These are phyloP conservation scores for Lunularia cruciata DNA, from an alignment of 225 moss, liverwort and hornwort genomes.

Conservation along the genomic window DNA sequence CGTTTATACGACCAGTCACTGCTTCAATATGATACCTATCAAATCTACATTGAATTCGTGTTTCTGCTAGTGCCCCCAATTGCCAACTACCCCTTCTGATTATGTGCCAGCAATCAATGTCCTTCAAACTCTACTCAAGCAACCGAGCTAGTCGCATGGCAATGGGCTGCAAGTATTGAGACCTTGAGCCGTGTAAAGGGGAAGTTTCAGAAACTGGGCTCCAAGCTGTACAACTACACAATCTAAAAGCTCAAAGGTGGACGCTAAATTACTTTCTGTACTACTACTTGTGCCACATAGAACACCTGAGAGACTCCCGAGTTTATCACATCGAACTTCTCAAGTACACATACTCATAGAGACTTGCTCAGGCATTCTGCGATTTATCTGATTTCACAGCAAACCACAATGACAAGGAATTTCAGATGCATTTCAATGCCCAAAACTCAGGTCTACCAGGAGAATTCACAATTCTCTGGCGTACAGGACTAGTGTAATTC, in stretches of 20 bases:
- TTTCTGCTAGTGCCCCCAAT: neutral
- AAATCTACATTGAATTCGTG: neutral
- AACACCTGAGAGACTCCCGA: neutral
- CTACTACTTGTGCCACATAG: neutral
- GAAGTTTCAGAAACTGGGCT: neutral
- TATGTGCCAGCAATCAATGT: constrained; percentile 10
- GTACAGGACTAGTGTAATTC: too few relatives aligned
- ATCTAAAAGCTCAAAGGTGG: constrained; percentile 1
- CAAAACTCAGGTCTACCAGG: too few relatives aligned
- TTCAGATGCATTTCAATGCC: too few relatives aligned
- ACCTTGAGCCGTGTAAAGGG: neutral
- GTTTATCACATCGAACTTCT: neutral
- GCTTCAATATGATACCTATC: constrained; percentile 8
- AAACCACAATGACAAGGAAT: too few relatives aligned
- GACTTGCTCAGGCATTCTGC: neutral
- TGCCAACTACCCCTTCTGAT: neutral
- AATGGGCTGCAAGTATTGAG: constrained; percentile 5
- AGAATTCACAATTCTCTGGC: too few relatives aligned
- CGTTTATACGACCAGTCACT: neutral
- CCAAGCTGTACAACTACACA: constrained; percentile 3
- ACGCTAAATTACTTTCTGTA: neutral
- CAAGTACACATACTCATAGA: neutral
- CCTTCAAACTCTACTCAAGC: neutral
- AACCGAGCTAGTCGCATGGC: neutral
- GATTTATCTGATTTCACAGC: too few relatives aligned